Evolutionary conservation across 106 monocot genomes (phyloP).

Genomic region (Acanthochlamys bracteata): DNA sequence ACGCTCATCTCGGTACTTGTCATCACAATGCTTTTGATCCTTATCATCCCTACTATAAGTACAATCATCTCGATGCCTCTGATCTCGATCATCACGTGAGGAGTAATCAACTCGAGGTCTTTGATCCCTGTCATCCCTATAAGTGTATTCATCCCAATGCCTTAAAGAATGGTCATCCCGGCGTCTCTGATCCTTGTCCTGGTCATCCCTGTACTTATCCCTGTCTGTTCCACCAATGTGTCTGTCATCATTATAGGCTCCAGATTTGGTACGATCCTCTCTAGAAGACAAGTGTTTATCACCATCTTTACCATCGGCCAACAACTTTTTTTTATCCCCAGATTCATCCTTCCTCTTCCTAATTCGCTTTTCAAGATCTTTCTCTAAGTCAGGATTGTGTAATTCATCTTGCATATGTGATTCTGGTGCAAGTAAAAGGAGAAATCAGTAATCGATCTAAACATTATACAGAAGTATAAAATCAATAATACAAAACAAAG

Average conservation of each 20-base stretch:
- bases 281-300: constrained; percentile 26
- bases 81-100: constrained; percentile 33
- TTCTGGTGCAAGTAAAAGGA: constrained; percentile 14
- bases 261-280: constrained; percentile 36
- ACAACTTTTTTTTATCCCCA: constrained; percentile 37
- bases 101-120: constrained; percentile 23
- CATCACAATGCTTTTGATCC: constrained; percentile 1
- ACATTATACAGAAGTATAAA: not conserved
- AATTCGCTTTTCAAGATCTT: constrained; percentile 30
- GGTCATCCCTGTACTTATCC: constrained; percentile 38
- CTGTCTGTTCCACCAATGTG: constrained; percentile 32
- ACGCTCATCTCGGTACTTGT: constrained; percentile 23
- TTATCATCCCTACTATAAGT: not conserved
- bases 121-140: not conserved
- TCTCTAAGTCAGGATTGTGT: constrained; percentile 27
- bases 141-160: constrained; percentile 28
- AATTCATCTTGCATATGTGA: constrained; percentile 22
- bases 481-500: no score
- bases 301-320: constrained; percentile 33
- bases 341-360: constrained; percentile 33
- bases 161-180: constrained; percentile 21
- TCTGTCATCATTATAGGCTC: constrained; percentile 43
- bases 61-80: constrained; percentile 29
- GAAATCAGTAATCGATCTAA: not conserved
- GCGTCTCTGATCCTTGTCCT: constrained; percentile 44